Evolutionary conservation across 768 basidiomycete genomes (phyloP), one percentile per base, ranked within the genome.

Genomic region (Calocera cornea): DNA sequence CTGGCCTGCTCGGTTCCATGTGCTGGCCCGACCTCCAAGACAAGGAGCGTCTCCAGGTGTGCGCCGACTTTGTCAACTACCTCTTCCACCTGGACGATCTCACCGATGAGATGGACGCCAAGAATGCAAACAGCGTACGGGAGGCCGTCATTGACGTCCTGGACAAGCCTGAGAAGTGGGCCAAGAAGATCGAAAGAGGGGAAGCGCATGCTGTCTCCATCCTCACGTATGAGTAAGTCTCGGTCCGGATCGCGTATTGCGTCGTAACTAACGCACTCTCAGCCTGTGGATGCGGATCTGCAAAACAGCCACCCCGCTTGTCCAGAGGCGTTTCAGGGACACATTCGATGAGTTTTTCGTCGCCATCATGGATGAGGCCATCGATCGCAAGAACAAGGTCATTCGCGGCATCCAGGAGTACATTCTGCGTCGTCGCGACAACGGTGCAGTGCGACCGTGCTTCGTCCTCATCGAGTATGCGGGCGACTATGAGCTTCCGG

Each of bases 401-500:
- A 60, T 60, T 22, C 54, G 2, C 10, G 31, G 31, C 54, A 27
- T 60, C 14, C 27, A 60, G 10, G 54, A 60, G 5, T 60, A 60
- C 54, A 60, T 60, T 5, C 10, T 5, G 7, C 54, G 54, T 31
- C 54, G 54, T 10, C 54, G 54, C 7, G 54, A 11, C 5, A 60
- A 60, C 54, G 54, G 54, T 3, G 54, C 54, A 16, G 54, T 60
- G 10, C 54, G 54, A 77, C 84, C 88, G 7, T 87, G 86, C 75
- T 92, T 87, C 83, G 89, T 83, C 16, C 80, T 91, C 69, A 88
- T 91, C 72, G 89, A 91, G 80, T 91, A 88, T 71, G 87, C 89
- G 29, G 83, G 87, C 73, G 84, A 89, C 73, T 83, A 92, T 54
- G 80, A 87, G 72, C 83, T 92, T 66, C 90, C 90, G 1, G 88